Evolutionary conservation across 2,329 filamentous ascomycete species (phyloP).

Genomic region (Sordariomycetes sp.): DNA sequence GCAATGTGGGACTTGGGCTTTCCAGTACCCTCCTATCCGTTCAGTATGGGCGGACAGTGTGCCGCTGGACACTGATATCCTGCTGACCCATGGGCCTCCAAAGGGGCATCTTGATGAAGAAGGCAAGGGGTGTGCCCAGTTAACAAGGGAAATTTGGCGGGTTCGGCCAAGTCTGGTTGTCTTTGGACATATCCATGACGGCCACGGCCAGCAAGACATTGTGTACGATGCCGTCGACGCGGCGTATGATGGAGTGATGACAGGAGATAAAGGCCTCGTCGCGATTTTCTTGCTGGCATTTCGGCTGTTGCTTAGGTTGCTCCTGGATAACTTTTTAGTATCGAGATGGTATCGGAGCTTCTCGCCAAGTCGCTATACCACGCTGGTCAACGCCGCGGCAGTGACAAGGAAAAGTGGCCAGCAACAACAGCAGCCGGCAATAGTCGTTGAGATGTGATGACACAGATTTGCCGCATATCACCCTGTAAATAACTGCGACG

Average conservation of each 20-base stretch:
- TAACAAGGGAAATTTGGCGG: slow-evolving; percentile 19
- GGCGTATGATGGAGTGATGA: slow-evolving; percentile 11
- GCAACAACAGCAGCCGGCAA: no score
- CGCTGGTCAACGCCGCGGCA: no score
- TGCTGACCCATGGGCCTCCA: slow-evolving; percentile 28
- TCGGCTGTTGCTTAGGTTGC: no score
- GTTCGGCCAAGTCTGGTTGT: slow-evolving; percentile 21
- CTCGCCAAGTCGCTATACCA: no score
- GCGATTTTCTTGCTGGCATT: background rate
- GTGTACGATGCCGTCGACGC: slow-evolving; percentile 15
- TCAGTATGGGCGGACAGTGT: slow-evolving; percentile 14
- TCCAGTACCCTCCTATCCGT: slow-evolving; percentile 23
- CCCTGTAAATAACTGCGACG: no score
- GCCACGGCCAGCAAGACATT: slow-evolving; percentile 16
- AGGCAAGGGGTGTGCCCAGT: slow-evolving; percentile 17
- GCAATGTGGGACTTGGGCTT: slow-evolving; percentile 25
- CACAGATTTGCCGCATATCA: no score
- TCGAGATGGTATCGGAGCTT: no score
- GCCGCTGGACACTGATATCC: slow-evolving; percentile 19
- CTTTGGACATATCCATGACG: slow-evolving; percentile 28
- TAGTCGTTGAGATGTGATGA: no score
- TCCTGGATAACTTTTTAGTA: no score
- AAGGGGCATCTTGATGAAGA: slow-evolving; percentile 22
- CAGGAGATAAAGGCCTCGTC: background rate
- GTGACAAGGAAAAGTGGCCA: no score